Percentiles rank a stretch among this genome's conserved stretches.
These are phyloP conservation scores for Penicillium chermesinum DNA, from an alignment of 495 filamentous ascomycete genomes.

Conservation along the genomic window DNA sequence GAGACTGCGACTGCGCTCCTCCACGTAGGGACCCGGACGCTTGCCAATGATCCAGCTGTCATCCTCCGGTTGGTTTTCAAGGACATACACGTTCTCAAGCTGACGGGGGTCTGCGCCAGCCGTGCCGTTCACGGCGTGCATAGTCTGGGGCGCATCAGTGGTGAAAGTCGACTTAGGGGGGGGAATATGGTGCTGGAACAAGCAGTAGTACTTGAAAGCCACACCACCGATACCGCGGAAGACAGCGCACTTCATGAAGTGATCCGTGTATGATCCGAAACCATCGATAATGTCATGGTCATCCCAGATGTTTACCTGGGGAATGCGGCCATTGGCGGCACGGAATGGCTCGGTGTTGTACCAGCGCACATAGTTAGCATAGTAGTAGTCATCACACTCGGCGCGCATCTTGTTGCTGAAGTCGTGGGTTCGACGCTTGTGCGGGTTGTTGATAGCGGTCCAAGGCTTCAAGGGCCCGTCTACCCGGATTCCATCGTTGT, in stretches of 20 bases:
- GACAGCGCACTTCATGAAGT: constrained; percentile 88
- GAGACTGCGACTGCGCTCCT: constrained; percentile 72
- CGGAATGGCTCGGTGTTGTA: constrained; percentile 81
- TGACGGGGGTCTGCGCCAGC: constrained; percentile 60
- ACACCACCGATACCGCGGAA: constrained; percentile 87
- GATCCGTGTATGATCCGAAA: constrained; percentile 87
- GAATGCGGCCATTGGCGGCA: constrained; percentile 76
- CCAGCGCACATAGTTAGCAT: constrained; percentile 84
- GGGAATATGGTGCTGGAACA: constrained; percentile 89
- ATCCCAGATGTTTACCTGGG: constrained; percentile 93
- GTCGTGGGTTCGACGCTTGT: constrained; percentile 69
- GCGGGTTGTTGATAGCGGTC: constrained; percentile 77
- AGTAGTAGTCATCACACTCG: constrained; percentile 85
- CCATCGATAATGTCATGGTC: constrained; percentile 91
- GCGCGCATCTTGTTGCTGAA: constrained; percentile 69
- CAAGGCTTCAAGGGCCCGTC: constrained; percentile 71
- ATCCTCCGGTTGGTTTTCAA: constrained; percentile 53
- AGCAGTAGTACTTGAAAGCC: constrained; percentile 84
- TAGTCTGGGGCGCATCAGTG: constrained; percentile 58
- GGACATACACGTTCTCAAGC: constrained; percentile 62
- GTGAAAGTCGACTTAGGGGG: constrained; percentile 81
- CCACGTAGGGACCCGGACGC: constrained; percentile 72
- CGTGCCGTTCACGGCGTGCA: constrained; percentile 41
- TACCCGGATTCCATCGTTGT: constrained; percentile 85
- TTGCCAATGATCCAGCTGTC: constrained; percentile 75